Base-by-base conservation (phyloP, 2,329 filamentous ascomycete genomes). In the Tolypocladium cylindrosporum region DNA sequence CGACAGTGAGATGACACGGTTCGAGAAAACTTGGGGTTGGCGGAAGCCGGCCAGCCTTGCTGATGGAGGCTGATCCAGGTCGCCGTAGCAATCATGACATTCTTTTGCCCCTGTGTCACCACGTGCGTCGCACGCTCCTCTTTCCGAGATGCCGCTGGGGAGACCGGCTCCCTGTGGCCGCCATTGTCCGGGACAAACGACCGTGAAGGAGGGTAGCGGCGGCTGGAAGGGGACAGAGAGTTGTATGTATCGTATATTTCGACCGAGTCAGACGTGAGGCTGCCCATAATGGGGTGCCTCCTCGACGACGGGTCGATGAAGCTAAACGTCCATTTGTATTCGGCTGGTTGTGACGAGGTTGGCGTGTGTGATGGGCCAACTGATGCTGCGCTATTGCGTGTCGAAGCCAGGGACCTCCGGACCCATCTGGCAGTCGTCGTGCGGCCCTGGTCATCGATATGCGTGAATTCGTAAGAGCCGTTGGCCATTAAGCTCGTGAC, bases 251-350 rank as follows among this genome's bases (percentile, higher is more conserved):
- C 86, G 60, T 85, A 82, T 54, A 93, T 81, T 55, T 90, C 85
- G 37, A 93, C 80, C 14, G 79, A 82, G 5, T 78, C 77, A 14
- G 79, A 79, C 4, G 82, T 86, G 51, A 93, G 76, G 2, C 80
- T 83, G 1, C 87, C 89, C 72, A 92, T 81, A 65, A 92, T 83
- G 5, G 90, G 89, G 67, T 93, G 89, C 14, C 86, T 83, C 40
- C 87, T 79, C 10, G 81, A 83, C 53, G 81, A 80, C 0, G 88
- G 83, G 63, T 88, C 83, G 65, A 93, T 85, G 61, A 90, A 83
- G 73, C 87, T 91, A 68, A 93, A 93, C 10, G 84, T 90, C 74
- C 86, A 92, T 67, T 83, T 85, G 58, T 72, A 75, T 53, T 83
- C 81, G 1, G 66, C 60, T 2, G 71, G 62, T 1, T 65, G 63